Percentiles rank a stretch among this genome's conserved stretches.
phyloP scores from a whole-genome alignment of 176 grass and related monocot genomes.

The Aegilops sharonensis region DNA sequence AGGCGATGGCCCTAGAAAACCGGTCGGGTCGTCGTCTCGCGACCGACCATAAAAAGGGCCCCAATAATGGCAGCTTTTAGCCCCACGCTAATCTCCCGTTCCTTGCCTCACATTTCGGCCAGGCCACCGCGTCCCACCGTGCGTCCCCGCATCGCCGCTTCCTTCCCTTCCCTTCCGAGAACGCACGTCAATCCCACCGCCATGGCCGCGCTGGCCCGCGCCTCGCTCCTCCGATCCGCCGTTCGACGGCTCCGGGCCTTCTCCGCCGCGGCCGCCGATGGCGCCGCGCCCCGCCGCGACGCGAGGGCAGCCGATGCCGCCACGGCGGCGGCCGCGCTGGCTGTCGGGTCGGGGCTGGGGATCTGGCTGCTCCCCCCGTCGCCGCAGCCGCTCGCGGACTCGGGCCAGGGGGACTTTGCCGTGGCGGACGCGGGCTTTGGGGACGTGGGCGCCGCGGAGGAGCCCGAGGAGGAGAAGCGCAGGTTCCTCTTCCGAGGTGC shows the following conservation, averaged over 20 bases:
- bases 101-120: conserved; percentile 23
- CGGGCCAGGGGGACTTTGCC: conserved; percentile 33
- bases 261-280: conserved; percentile 10
- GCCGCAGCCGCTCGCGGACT: conserved; percentile 41
- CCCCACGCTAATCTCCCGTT: conserved; percentile 4
- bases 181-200: conserved; percentile 3
- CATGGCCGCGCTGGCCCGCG: conserved; percentile 46
- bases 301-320: conserved; percentile 16
- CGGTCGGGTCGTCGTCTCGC: not conserved
- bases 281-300: not conserved
- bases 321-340: conserved; percentile 19
- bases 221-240: conserved; percentile 38
- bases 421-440: conserved; percentile 7
- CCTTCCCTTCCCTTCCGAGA: conserved; percentile 3
- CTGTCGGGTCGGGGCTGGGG: conserved; percentile 53
- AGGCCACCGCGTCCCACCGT: not conserved
- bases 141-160: conserved; percentile 22
- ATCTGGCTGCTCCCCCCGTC: conserved; percentile 49
- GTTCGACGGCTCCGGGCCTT: conserved; percentile 28
- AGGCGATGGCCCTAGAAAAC: conserved; percentile 19
- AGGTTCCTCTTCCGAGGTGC: conserved; percentile 71
- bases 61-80: conserved; percentile 9
- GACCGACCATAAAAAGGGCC: not conserved
- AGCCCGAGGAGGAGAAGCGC: conserved; percentile 41
- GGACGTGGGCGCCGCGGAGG: conserved; percentile 3